Evolutionary conservation across 139 green algal genomes (phyloP), one percentile per base, ranked within the genome.

Genomic region (Chloropicon primus): DNA sequence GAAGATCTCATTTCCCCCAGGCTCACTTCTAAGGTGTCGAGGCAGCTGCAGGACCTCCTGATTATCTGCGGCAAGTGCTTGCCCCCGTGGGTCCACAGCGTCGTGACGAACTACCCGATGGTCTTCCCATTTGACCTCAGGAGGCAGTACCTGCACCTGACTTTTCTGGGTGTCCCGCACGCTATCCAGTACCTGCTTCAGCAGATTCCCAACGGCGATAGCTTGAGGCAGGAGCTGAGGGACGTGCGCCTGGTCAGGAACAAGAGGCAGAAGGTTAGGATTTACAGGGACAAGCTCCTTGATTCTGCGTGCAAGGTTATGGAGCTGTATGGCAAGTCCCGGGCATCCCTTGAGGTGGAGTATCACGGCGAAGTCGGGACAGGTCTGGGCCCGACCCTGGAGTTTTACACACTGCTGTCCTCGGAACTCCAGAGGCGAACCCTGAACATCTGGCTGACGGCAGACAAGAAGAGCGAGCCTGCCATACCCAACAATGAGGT

Each of bases 341-440:
- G 81, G 76, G 81, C 83, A 5, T 77, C 86, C 29, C 77, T 90
- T 3, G 93, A 97, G 85, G 85, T 98, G 24, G 93, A 98, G 84
- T 98, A 94, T 86, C 97, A 97, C 80, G 86, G 86, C 21, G 94
- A 98, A 85, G 74, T 92, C 26, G 94, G 94, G 78, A 97, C 92
- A 1, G 94, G 94, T 21, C 88, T 97, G 74, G 94, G 94, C 1
- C 94, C 94, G 54, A 98, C 94, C 2, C 89, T 98, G 53, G 94
- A 98, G 85, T 98, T 98, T 82, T 98, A 96, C 89, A 97, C 94
- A 24, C 87, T 98, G 77, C 82, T 98, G 23, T 91, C 84, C 1
- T 88, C 97, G 80, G 92, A 97, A 84, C 87, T 98, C 53, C 92
- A 96, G 86, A 76, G 82, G 23, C 82, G 79, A 27, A 41, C 73